phyloP scores from a whole-genome alignment of 2,329 filamentous ascomycete genomes.

The Trichophyton rubrum region DNA sequence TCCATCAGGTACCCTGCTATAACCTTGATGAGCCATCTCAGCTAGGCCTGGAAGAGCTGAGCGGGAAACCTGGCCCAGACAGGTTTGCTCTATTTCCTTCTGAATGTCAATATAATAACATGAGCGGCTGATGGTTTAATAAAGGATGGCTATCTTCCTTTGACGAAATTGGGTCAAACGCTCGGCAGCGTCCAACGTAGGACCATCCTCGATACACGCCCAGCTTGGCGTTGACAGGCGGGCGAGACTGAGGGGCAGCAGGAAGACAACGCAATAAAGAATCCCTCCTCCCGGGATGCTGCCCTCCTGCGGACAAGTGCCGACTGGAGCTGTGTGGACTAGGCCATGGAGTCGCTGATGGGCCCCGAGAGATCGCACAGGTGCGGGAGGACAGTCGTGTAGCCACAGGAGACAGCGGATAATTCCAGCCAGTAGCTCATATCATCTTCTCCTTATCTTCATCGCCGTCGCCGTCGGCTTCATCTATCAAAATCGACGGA shows the following conservation, averaged over 20 bases:
- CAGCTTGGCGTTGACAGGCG: background rate
- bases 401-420: background rate
- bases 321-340: background rate
- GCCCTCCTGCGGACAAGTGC: background rate
- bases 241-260: background rate
- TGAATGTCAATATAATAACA: too few relatives aligned
- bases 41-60: background rate
- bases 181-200: background rate
- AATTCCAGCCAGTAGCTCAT: background rate
- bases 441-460: background rate
- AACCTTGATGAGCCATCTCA: background rate
- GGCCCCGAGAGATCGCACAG: background rate
- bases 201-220: background rate
- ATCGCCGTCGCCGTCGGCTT: background rate
- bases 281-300: background rate
- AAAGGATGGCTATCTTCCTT: background rate
- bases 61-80: background rate
- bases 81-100: background rate
- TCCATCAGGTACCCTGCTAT: slow-evolving; percentile 4
- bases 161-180: background rate
- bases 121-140: background rate
- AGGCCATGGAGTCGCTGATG: background rate
- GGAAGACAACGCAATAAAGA: background rate
- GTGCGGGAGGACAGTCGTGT: background rate
- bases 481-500: too few relatives aligned